Evolutionary conservation across 768 basidiomycete species (phyloP).

Genomic region (Butyriboletus loyo): DNA sequence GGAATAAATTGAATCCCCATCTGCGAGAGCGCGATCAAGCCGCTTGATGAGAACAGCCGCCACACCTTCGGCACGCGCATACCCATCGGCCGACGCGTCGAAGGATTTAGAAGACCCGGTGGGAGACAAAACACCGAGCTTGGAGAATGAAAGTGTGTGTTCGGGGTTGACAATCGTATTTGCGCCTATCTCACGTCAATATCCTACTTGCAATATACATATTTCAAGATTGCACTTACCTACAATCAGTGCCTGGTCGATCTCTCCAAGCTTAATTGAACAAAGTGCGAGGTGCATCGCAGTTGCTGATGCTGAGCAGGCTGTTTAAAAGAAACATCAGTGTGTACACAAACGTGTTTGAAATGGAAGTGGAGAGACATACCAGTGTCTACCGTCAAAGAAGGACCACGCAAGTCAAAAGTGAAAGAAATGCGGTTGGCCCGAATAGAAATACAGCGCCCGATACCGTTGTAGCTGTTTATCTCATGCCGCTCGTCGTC

Average conservation of each 20-base stretch:
- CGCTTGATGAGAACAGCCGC: conserved; percentile 35
- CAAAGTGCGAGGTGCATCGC: conserved; percentile 49
- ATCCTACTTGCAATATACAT: not conserved
- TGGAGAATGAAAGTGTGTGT: conserved; percentile 27
- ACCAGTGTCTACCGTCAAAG: conserved; percentile 42
- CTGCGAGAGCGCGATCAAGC: conserved; percentile 29
- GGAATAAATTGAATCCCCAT: conserved; percentile 32
- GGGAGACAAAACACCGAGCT: conserved; percentile 34
- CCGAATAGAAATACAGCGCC: conserved; percentile 30
- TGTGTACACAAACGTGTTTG: not conserved
- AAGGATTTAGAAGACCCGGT: conserved; percentile 33
- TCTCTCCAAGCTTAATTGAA: conserved; percentile 42
- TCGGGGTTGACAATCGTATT: conserved; percentile 30
- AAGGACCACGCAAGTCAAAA: conserved; percentile 43
- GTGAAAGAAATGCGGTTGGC: conserved; percentile 35
- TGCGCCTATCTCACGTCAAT: conserved; percentile 15
- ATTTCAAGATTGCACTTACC: conserved; percentile 7
- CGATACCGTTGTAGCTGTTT: conserved; percentile 27
- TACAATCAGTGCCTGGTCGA: conserved; percentile 45
- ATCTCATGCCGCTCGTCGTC: conserved; percentile 29
- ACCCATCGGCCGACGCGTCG: conserved; percentile 33
- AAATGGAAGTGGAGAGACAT: not conserved
- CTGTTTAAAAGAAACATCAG: conserved; percentile 1
- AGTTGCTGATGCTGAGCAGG: conserved; percentile 46
- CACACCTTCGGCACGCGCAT: conserved; percentile 28